Base-by-base conservation (phyloP, 805 yeast genomes). In the Candida gorgasii region DNA sequence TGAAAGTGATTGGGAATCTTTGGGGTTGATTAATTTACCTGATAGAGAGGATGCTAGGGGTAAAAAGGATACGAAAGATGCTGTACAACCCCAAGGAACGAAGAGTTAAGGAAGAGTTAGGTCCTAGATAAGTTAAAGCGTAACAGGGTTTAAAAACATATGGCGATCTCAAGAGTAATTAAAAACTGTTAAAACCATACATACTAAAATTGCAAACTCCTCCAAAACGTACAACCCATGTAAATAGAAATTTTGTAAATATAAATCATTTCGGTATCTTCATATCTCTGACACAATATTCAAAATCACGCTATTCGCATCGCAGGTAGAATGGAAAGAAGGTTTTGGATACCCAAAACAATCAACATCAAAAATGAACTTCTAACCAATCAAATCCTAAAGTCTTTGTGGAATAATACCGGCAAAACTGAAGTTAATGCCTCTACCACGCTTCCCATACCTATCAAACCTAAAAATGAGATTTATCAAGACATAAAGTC, bases 21-120 rank as follows among this genome's bases (percentile, higher is more conserved):
- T 70, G 26, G 76, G 76, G 3, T 57, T 70, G 29, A 58, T 65
- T 5, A 68, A 70, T 46, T 54, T 70, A 36, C 75, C 76, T 8
- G 72, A 69, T 27, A 24, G 23, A 8, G 18, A 33, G 13, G n/a
- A 6, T 16, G n/a, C n/a, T n/a, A n/a, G n/a, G n/a, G n/a, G n/a
- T n/a, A n/a, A n/a, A n/a, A n/a, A n/a, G n/a, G n/a, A n/a, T n/a
- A 28, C 16, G 12, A 28, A 7, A 13, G 16, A 28, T 13, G 31
- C 31, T 28, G n/a, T n/a, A n/a, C n/a, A n/a, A n/a, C n/a, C n/a
- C n/a, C n/a, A n/a, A n/a, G n/a, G n/a, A n/a, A n/a, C n/a, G n/a
- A n/a, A n/a, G n/a, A n/a, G n/a, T n/a, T n/a, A n/a, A n/a, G n/a
- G n/a, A n/a, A n/a, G n/a, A n/a, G n/a, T n/a, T n/a, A n/a, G n/a